Percentiles rank a stretch among this genome's conserved stretches.
Evolutionary conservation across 176 grass and related monocot genomes (phyloP).

Genomic region (Themeda triandra): DNA sequence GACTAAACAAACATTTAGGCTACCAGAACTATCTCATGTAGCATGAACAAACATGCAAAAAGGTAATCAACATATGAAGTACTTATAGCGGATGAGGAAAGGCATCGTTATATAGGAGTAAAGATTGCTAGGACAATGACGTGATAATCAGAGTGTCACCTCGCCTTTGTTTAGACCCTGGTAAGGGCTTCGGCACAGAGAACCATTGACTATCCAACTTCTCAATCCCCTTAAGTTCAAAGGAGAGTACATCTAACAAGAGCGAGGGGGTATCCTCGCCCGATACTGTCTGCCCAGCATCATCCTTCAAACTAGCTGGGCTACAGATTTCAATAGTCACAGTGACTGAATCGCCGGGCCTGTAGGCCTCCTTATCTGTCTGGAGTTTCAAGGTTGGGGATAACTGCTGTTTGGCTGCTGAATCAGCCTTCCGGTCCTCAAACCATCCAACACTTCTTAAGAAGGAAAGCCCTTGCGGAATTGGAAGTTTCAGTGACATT

Average conservation of each 20-base stretch:
- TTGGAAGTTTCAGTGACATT: conserved; percentile 61
- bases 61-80: neutral
- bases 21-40: neutral
- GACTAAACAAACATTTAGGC: neutral
- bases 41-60: neutral
- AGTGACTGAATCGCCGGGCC: conserved; percentile 69
- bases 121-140: neutral
- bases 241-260: conserved; percentile 69
- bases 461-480: conserved; percentile 74
- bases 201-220: conserved; percentile 92
- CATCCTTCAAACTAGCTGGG: conserved; percentile 39
- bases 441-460: conserved; percentile 68
- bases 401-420: conserved; percentile 38
- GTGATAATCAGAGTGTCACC: conserved; percentile 37
- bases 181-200: conserved; percentile 63
- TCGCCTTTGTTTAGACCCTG: conserved; percentile 80
- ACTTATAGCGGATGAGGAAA: neutral
- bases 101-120: neutral
- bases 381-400: conserved; percentile 74
- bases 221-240: conserved; percentile 89
- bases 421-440: conserved; percentile 51
- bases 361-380: conserved; percentile 84
- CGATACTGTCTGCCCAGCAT: neutral
- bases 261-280: conserved; percentile 38
- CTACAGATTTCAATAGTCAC: conserved; percentile 66